A percentile compares a stretch with the other conserved stretches of the same genome.
phyloP scores from a whole-genome alignment of 2,329 filamentous ascomycete species.

The Paecilomyces sp. region DNA sequence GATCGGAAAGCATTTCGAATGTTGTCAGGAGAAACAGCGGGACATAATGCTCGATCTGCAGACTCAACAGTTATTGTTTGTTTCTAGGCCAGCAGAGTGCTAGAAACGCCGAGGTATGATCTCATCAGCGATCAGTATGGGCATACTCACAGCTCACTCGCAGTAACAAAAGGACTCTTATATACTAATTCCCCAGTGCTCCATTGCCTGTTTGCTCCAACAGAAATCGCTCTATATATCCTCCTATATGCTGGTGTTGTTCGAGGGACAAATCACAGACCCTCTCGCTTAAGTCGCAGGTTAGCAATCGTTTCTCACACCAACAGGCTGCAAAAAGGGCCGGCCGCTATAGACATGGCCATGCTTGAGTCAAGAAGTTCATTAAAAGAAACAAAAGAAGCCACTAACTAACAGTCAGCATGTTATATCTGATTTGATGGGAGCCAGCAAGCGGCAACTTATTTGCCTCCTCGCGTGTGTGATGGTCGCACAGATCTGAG shows the following conservation, averaged over 20 bases:
- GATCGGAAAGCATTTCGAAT: constrained; percentile 21
- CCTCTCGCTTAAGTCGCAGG: background rate
- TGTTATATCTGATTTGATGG: background rate
- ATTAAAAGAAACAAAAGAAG: background rate
- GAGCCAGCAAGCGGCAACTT: background rate
- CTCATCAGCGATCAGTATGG: background rate
- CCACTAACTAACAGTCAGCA: background rate
- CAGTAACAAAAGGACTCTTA: background rate
- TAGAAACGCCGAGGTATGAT: background rate
- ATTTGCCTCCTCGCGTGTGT: background rate
- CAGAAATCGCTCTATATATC: background rate
- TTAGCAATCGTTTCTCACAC: background rate
- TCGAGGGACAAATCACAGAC: background rate
- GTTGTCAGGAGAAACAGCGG: background rate
- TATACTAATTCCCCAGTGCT: background rate
- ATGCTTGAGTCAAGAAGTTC: background rate
- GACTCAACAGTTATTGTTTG: background rate
- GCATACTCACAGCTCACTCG: background rate
- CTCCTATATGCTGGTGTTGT: background rate
- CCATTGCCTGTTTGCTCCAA: background rate
- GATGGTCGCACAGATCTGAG: background rate
- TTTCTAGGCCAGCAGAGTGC: background rate
- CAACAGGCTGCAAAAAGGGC: background rate
- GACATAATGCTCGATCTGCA: background rate
- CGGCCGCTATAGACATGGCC: background rate